Base-by-base conservation (phyloP, 139 green algal species). In the Chlorella sorokiniana region DNA sequence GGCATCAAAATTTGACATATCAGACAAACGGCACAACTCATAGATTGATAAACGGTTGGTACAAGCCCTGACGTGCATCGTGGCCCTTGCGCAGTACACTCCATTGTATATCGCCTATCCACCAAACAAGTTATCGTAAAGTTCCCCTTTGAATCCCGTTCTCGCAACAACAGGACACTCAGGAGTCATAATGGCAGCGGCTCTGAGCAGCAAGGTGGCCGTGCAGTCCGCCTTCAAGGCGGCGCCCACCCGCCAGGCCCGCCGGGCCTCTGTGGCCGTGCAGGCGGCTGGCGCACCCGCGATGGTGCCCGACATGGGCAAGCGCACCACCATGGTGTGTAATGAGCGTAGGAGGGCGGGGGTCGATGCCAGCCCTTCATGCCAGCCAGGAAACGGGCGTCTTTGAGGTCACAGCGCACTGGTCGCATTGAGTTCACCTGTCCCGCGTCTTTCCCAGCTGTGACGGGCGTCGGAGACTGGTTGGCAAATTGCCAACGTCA, bases 321-420 rank as follows among this genome's bases (percentile, higher is more conserved):
- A 96, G 89, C 87, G 95, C 56, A 96, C 93, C 84, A 84, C 92
- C 69, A 97, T 99, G 95, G 44, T 63, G 70, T 20, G 70, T n/a
- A 20, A n/a, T 23, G 25, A n/a, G 54, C 18, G 31, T 7, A 3
- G 31, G 29, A 69, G 62, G 5, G 42, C 1, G 4, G 41, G 23
- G 10, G 38, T 33, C 29, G 37, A 42, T 68, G 54, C 38, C 25
- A 33, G 3, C 4, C 29, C 25, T 10, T 37, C 16, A 77, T 35
- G 14, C 54, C 35, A 11, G 22, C 56, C 56, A 65, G 18, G 18
- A 65, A 65, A 22, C 56, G 18, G 18, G 18, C 16, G 56, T n/a
- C 56, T 65, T 65, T 65, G 56, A 22, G 6, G 16, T 65, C 56
- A 6, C n/a, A 22, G 23, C 56, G 22, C 56, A 65, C 6, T 65